Evolutionary conservation across 305 asterid species (phyloP).

Genomic region (Solanum hybrid): DNA sequence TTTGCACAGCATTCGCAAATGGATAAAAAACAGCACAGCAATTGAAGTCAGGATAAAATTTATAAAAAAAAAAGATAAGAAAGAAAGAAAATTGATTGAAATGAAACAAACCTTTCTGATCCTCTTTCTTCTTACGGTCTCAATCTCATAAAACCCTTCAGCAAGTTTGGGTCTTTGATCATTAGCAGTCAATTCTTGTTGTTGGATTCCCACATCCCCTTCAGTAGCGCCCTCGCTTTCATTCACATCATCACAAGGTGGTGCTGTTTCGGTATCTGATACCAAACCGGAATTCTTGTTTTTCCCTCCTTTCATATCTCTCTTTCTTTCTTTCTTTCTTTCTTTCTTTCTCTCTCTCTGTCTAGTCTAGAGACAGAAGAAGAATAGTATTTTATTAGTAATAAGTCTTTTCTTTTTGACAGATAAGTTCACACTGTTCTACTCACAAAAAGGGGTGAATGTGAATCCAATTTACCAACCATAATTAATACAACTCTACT

Average conservation of each 20-base stretch:
- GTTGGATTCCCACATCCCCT: constrained; percentile 18
- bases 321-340: constrained; percentile 8
- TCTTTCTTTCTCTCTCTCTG: neutral
- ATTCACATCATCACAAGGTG: neutral
- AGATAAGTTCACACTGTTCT: neutral
- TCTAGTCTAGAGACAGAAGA: neutral
- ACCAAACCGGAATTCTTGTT: constrained; percentile 12
- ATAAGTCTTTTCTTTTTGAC: neutral
- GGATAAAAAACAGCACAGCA: neutral
- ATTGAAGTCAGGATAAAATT: neutral
- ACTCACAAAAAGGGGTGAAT: neutral
- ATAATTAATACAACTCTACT: neutral
- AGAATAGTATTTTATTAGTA: neutral
- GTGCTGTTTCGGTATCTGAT: neutral
- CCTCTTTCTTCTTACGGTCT: constrained; percentile 70
- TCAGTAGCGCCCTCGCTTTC: constrained; percentile 6
- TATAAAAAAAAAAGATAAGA: too few species aligned
- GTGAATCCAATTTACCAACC: neutral
- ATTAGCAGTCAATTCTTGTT: constrained; percentile 18
- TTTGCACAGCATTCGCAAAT: constrained; percentile 22
- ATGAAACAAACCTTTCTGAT: constrained; percentile 43
- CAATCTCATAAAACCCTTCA: constrained; percentile 82
- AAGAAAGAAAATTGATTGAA: neutral
- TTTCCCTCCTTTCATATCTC: constrained; percentile 57
- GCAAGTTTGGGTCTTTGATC: constrained; percentile 58